These are phyloP conservation scores for Paraphaeosphaeria sporulosa DNA, from an alignment of 2,329 filamentous ascomycete genomes.

Conservation along the genomic window DNA sequence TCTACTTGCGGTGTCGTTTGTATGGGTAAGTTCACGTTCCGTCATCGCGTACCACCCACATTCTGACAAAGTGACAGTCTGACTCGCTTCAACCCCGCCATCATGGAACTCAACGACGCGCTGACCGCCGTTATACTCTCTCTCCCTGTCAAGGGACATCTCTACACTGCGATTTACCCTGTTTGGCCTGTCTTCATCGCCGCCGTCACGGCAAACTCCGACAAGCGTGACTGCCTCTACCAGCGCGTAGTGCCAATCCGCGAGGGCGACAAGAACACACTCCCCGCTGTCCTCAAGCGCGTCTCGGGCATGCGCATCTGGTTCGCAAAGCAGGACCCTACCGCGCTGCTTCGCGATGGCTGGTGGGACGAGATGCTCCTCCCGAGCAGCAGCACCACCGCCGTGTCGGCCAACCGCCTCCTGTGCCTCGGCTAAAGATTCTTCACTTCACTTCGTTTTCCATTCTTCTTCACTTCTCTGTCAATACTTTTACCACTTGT, in stretches of 20 bases:
- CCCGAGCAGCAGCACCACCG: slow-evolving; percentile 35
- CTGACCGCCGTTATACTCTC: slow-evolving; percentile 34
- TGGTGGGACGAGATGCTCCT: slow-evolving; percentile 48
- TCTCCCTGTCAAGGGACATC: slow-evolving; percentile 39
- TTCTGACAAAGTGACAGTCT: slow-evolving; percentile 26
- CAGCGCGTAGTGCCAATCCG: slow-evolving; percentile 41
- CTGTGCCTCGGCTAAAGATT: slow-evolving; percentile 25
- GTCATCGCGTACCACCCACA: not conserved
- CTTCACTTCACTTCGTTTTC: not conserved
- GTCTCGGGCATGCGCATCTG: slow-evolving; percentile 40
- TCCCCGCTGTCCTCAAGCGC: slow-evolving; percentile 40
- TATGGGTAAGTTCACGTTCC: slow-evolving; percentile 31
- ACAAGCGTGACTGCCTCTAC: slow-evolving; percentile 41
- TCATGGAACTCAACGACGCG: slow-evolving; percentile 38
- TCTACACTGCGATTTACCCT: slow-evolving; percentile 44
- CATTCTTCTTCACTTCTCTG: slow-evolving; percentile 3
- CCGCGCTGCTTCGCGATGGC: slow-evolving; percentile 28
- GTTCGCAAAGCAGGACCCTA: slow-evolving; percentile 40
- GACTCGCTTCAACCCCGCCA: slow-evolving; percentile 40
- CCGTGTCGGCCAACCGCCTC: slow-evolving; percentile 23
- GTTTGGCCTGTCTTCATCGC: slow-evolving; percentile 45
- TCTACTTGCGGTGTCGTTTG: slow-evolving; percentile 42
- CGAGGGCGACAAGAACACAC: slow-evolving; percentile 43
- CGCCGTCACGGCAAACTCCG: slow-evolving; percentile 40
- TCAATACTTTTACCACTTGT: slow-evolving; percentile 1